Evolutionary conservation across 1,284 basidiomycete species (phyloP), one percentile per base, ranked within the genome.

Genomic region (Ganoderma sinense): DNA sequence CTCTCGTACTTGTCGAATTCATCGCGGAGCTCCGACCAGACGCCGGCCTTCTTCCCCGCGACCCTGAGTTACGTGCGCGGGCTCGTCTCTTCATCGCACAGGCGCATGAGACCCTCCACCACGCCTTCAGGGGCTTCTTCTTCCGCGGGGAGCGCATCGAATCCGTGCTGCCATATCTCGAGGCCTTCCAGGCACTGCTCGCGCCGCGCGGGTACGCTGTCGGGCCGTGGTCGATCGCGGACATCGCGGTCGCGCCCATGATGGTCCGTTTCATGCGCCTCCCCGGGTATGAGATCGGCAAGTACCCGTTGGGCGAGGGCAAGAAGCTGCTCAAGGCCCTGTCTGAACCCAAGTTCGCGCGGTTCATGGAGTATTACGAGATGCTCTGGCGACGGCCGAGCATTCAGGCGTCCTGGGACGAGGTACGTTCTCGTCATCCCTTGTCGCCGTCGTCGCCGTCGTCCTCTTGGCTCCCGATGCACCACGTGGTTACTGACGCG

Each of bases 1-100:
- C 89, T 0, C 82, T 87, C 45, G 84, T 91, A 29, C 83, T 91
- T 53, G 80, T 91, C 68, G 89, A 91, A 75, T 89, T 91, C 80
- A 74, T 90, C 67, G 86, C 87, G 14, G 89, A 91, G 74, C 77
- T 88, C 62, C 84, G 80, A 73, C 87, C 86, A 0, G 73, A 81
- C 23, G 80, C 83, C 0, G 74, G 74, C 4, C 80, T 90, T 20
- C 82, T 89, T 8, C 88, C 89, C 0, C 78, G 80, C 13, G 84
- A 89, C 74, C 87, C 89, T 0, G 82, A 88, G 33, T 74, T 78
- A 8, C 86, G 88, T 43, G 90, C 90, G 8, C 82, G 84, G 65
- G 86, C 83, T 4, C 87, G 90, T 8, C 87, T 89, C 76, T 89
- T 91, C 81, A 87, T 88, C 71, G 88, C 91, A 61, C 80, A 81